Percentiles rank a stretch among this genome's conserved stretches.
These are phyloP conservation scores for Ascochyta rabiei DNA, from an alignment of 2,329 filamentous ascomycete species.

Conservation along the genomic window DNA sequence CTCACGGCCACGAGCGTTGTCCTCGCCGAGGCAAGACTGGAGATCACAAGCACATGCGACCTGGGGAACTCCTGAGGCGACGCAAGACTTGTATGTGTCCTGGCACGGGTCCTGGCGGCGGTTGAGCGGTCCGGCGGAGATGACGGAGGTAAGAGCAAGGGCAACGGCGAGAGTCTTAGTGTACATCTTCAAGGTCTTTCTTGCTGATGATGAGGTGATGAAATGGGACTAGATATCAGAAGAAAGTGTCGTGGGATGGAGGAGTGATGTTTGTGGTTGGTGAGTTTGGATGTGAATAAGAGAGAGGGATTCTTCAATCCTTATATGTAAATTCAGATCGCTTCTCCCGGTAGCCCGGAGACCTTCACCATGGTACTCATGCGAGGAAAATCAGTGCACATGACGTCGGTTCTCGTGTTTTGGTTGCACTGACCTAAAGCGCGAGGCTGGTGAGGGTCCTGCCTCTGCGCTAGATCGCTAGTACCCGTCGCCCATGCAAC, in stretches of 20 bases:
- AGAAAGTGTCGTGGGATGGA: neutral
- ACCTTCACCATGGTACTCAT: neutral
- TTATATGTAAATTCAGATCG: conserved; percentile 6
- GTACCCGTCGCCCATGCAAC: conserved; percentile 1
- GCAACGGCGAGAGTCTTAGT: conserved; percentile 13
- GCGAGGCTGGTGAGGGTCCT: conserved; percentile 8
- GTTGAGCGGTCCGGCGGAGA: conserved; percentile 13
- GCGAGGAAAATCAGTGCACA: neutral
- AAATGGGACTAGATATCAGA: neutral
- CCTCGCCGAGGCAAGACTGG: conserved; percentile 15
- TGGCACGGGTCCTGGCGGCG: conserved; percentile 12
- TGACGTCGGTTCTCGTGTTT: conserved; percentile 16
- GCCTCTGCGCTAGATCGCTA: conserved; percentile 6
- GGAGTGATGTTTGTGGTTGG: neutral
- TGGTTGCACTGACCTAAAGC: neutral
- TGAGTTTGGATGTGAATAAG: neutral
- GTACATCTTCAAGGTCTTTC: conserved; percentile 10
- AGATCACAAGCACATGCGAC: conserved; percentile 19
- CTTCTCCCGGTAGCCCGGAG: neutral
- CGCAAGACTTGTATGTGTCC: conserved; percentile 13
- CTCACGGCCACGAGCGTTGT: conserved; percentile 14
- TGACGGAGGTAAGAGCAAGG: conserved; percentile 12
- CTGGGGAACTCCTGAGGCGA: conserved; percentile 18
- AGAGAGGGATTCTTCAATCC: neutral
- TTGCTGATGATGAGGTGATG: conserved; percentile 11